Evolutionary conservation across 495 filamentous ascomycete species (phyloP).

Genomic region (Penicillium macrosclerotiorum): DNA sequence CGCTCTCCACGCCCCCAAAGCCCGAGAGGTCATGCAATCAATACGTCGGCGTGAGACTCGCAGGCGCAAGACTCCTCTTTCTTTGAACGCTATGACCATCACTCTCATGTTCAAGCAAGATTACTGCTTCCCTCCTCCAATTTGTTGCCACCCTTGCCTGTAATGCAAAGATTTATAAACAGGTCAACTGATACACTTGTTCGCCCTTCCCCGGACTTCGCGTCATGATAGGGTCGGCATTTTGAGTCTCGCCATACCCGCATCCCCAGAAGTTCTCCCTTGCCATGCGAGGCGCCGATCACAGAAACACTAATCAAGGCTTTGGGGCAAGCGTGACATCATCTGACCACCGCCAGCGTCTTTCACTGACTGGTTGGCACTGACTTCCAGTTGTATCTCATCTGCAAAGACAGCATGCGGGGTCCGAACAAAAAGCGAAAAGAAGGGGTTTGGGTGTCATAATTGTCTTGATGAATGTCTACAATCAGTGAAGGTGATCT

Average conservation of each 20-base stretch:
- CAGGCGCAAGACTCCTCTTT: background rate
- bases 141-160: background rate
- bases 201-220: background rate
- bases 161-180: background rate
- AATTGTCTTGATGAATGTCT: background rate
- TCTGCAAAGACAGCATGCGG: slow-evolving; percentile 5
- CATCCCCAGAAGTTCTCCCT: background rate
- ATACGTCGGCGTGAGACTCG: too few relatives aligned
- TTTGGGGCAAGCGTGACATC: slow-evolving; percentile 2
- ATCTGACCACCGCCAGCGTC: background rate
- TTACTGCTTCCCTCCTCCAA: background rate
- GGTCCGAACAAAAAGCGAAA: too few relatives aligned
- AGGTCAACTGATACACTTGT: background rate
- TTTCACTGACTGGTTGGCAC: slow-evolving; percentile 11
- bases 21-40: too few relatives aligned
- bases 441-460: background rate
- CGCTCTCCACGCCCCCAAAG: too few relatives aligned
- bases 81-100: too few relatives aligned
- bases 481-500: background rate
- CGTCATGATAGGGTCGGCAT: background rate
- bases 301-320: background rate
- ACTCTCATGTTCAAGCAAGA: background rate
- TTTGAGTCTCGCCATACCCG: background rate
- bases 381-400: background rate
- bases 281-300: slow-evolving; percentile 9